These are phyloP conservation scores for Mycena albidolilacea DNA, from an alignment of 768 basidiomycete genomes.

Conservation along the genomic window DNA sequence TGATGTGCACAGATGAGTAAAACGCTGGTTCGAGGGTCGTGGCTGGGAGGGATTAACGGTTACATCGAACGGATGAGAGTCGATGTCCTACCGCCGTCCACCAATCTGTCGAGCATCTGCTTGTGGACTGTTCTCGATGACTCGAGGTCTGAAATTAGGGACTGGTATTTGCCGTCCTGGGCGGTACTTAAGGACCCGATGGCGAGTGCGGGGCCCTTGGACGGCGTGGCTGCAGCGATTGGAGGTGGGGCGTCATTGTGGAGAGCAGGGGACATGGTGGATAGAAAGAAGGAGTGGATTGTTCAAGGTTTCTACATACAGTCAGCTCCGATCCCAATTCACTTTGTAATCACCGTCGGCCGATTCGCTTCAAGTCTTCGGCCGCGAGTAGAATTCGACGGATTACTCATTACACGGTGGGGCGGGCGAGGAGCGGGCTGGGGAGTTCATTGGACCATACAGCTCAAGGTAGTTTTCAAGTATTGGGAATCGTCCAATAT, in stretches of 20 bases:
- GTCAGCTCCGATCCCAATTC: conserved; percentile 13
- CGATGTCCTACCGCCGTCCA: conserved; percentile 77
- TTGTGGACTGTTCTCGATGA: conserved; percentile 73
- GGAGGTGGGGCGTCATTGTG: conserved; percentile 53
- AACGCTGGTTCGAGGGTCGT: conserved; percentile 65
- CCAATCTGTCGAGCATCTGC: conserved; percentile 85
- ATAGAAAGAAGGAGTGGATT: neutral
- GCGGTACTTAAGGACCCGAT: conserved; percentile 87
- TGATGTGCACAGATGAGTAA: conserved; percentile 78
- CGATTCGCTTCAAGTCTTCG: neutral
- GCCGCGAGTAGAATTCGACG: neutral
- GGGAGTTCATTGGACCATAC: too few species aligned
- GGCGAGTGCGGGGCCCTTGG: conserved; percentile 69
- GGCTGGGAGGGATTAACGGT: conserved; percentile 59
- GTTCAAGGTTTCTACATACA: conserved; percentile 13
- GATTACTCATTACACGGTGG: neutral
- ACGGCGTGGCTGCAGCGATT: conserved; percentile 40
- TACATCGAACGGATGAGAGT: conserved; percentile 26
- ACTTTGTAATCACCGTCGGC: conserved; percentile 9
- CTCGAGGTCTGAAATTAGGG: conserved; percentile 73
- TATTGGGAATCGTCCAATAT: conserved; percentile 11
- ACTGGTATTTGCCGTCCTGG: conserved; percentile 84
- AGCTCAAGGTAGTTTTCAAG: too few species aligned
- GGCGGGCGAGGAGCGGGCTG: too few species aligned
- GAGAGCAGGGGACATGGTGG: conserved; percentile 75